These are phyloP conservation scores for Spinacia oleracea DNA, from an alignment of 179 eudicot species.

Conservation along the genomic window DNA sequence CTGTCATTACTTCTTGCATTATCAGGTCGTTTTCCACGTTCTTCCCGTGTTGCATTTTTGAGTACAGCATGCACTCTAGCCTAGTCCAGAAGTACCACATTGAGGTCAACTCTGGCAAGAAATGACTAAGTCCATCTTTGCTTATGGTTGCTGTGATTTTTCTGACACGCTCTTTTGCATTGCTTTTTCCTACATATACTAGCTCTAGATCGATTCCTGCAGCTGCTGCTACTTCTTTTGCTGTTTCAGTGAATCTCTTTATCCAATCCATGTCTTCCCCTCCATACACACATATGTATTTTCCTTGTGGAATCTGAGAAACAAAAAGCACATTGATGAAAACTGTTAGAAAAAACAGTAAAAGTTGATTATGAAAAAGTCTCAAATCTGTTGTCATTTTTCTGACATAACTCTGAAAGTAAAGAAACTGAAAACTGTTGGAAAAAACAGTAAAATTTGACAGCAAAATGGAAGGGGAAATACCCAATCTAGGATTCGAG, in stretches of 20 bases:
- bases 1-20: constrained; percentile 60
- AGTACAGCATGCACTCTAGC: constrained; percentile 79
- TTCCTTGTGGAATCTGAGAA: constrained; percentile 48
- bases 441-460: neutral
- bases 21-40: constrained; percentile 47
- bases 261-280: constrained; percentile 79
- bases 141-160: constrained; percentile 35
- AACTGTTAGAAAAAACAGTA: neutral
- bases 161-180: constrained; percentile 43
- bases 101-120: constrained; percentile 45
- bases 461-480: neutral
- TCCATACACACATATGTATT: constrained; percentile 72
- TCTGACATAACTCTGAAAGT: neutral
- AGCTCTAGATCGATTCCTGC: constrained; percentile 54
- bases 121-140: constrained; percentile 40
- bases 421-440: neutral
- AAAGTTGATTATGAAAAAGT: neutral
- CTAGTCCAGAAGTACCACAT: constrained; percentile 88
- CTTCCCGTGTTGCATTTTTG: constrained; percentile 62
- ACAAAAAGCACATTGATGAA: neutral
- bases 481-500: constrained; percentile 55
- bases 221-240: constrained; percentile 35
- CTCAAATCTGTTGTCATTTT: neutral
- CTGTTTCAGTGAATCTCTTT: constrained; percentile 40
- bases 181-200: constrained; percentile 73